phyloP scores from a whole-genome alignment of 2,329 filamentous ascomycete genomes.

The Sporothrix euskadiensis region DNA sequence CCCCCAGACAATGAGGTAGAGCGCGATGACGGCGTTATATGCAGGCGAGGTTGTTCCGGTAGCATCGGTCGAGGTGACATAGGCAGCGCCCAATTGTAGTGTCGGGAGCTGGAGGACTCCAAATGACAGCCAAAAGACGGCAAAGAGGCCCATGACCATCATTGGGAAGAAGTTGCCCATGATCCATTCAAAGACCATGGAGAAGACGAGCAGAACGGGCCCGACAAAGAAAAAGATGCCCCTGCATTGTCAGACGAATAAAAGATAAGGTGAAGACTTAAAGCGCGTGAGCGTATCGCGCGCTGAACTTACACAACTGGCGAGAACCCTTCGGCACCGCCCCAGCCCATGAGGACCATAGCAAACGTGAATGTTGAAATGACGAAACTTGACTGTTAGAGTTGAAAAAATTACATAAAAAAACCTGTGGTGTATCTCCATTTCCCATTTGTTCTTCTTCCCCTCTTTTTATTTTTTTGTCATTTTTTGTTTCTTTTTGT shows the following conservation, averaged over 20 bases:
- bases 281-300: no score
- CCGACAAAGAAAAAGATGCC: conserved; percentile 7
- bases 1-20: conserved; percentile 5
- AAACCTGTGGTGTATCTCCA: no score
- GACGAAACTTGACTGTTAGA: neutral
- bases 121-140: conserved; percentile 13
- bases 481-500: neutral
- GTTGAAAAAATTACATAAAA: no score
- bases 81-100: neutral
- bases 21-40: conserved; percentile 6
- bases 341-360: neutral
- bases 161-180: conserved; percentile 14
- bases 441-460: neutral
- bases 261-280: neutral
- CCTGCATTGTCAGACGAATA: neutral
- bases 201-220: neutral
- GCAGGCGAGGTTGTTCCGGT: neutral
- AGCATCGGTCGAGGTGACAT: neutral
- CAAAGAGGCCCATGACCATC: conserved; percentile 17
- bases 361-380: conserved; percentile 14
- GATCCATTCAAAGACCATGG: conserved; percentile 11
- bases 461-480: neutral
- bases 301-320: neutral
- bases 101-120: conserved; percentile 2
- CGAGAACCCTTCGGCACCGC: neutral